These are phyloP conservation scores for Eucalyptus coolabah DNA, from an alignment of 345 rosid species.

Conservation along the genomic window DNA sequence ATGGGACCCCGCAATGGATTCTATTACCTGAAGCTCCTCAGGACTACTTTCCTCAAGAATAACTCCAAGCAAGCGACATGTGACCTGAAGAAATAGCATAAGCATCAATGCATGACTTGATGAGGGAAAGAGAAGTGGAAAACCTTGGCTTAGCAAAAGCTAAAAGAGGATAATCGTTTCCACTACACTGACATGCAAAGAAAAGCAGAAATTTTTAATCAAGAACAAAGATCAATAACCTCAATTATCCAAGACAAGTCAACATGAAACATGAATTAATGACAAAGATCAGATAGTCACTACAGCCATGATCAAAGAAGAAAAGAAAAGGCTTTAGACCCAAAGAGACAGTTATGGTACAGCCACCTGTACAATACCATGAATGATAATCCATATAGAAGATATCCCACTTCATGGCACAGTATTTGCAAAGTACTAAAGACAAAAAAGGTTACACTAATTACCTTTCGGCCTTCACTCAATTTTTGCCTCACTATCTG, in stretches of 20 bases:
- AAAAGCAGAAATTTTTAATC: not conserved
- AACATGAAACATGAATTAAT: not conserved
- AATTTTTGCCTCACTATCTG: conserved; percentile 81
- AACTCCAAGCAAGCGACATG: conserved; percentile 88
- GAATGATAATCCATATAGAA: not conserved
- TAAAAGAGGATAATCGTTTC: not conserved
- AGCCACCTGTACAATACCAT: not conserved
- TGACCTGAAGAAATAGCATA: conserved; percentile 30
- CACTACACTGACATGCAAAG: not conserved
- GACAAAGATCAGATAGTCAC: not conserved
- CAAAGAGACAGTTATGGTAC: not conserved
- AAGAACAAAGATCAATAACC: not conserved
- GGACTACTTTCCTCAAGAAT: conserved; percentile 84
- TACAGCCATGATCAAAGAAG: not conserved
- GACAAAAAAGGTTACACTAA: not conserved
- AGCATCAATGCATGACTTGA: not conserved
- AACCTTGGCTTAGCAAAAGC: not conserved
- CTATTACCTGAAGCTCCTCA: conserved; percentile 71
- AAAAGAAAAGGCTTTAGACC: not conserved
- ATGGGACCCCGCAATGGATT: not conserved
- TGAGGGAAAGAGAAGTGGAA: not conserved
- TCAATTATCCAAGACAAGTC: not conserved
- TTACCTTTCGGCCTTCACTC: conserved; percentile 91
- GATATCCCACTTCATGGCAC: not conserved
- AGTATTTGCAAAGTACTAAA: not conserved